A percentile compares a stretch with the other conserved stretches of the same genome.
These are phyloP conservation scores for Oryza australiensis DNA, from an alignment of 176 grass and related monocot genomes.

Conservation along the genomic window DNA sequence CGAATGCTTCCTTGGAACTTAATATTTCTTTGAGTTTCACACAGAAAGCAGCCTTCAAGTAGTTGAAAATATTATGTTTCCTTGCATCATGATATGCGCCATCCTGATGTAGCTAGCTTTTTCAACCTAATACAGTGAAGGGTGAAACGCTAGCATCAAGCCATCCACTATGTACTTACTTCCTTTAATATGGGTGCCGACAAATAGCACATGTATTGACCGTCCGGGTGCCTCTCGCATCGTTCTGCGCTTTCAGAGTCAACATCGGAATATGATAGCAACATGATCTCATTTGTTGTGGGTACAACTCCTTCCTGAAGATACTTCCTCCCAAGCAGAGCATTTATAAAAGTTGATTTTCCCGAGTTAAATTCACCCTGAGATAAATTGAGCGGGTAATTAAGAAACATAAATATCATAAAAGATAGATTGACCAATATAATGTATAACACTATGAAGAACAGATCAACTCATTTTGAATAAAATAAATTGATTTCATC, in stretches of 20 bases:
- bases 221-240: slow-evolving; percentile 88
- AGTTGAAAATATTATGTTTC: not conserved
- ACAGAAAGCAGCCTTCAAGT: not conserved
- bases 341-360: slow-evolving; percentile 99
- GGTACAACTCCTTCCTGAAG: slow-evolving; percentile 91
- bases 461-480: slow-evolving; percentile 15
- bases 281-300: slow-evolving; percentile 89
- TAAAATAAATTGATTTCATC: slow-evolving; percentile 26
- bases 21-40: slow-evolving; percentile 22
- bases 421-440: slow-evolving; percentile 12
- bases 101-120: slow-evolving; percentile 19
- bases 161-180: slow-evolving; percentile 57
- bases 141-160: not conserved
- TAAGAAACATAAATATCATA: not conserved
- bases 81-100: not conserved
- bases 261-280: slow-evolving; percentile 78
- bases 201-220: slow-evolving; percentile 90
- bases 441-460: slow-evolving; percentile 5
- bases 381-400: slow-evolving; percentile 22
- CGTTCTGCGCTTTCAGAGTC: slow-evolving; percentile 71
- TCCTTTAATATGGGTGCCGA: slow-evolving; percentile 86
- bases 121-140: not conserved
- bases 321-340: slow-evolving; percentile 84
- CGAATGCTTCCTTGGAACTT: not conserved
- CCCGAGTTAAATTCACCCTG: slow-evolving; percentile 99